Conservation (phyloP, 345 rosid genomes). For the Garcia nutans region DNA sequence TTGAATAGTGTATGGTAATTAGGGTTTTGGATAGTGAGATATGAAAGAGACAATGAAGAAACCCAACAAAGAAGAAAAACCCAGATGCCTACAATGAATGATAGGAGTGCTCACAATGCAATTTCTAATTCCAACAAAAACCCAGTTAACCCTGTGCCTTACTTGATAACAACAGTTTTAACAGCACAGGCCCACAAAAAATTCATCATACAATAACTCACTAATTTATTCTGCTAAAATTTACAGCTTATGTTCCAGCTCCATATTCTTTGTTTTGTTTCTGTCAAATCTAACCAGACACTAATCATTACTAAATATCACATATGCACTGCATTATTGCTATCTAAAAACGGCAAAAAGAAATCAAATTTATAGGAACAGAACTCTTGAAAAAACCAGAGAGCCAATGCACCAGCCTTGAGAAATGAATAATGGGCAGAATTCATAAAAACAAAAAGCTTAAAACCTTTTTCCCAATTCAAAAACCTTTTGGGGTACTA, state of each 20-base stretch:
- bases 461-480: not conserved
- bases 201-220: slow-evolving; percentile 23
- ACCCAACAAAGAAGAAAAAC: slow-evolving; percentile 37
- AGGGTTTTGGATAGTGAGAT: slow-evolving; percentile 43
- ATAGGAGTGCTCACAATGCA: slow-evolving; percentile 33
- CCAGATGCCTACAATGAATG: slow-evolving; percentile 37
- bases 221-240: slow-evolving; percentile 5
- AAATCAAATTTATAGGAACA: not conserved
- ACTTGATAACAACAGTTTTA: slow-evolving; percentile 54
- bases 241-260: slow-evolving; percentile 28
- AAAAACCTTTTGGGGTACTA: not conserved
- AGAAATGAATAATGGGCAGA: not conserved
- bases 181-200: slow-evolving; percentile 52
- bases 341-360: not conserved
- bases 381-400: slow-evolving; percentile 5
- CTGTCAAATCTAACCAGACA: slow-evolving; percentile 21
- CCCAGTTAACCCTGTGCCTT: slow-evolving; percentile 30
- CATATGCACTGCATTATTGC: slow-evolving; percentile 7
- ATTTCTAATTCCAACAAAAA: slow-evolving; percentile 45
- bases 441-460: not conserved
- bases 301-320: slow-evolving; percentile 19
- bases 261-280: slow-evolving; percentile 27
- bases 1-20: slow-evolving; percentile 32
- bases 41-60: slow-evolving; percentile 46
- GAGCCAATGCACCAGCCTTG: not conserved